These are phyloP conservation scores for Dothideomycetes sp. DNA, from an alignment of 2,329 filamentous ascomycete genomes.

Conservation along the genomic window DNA sequence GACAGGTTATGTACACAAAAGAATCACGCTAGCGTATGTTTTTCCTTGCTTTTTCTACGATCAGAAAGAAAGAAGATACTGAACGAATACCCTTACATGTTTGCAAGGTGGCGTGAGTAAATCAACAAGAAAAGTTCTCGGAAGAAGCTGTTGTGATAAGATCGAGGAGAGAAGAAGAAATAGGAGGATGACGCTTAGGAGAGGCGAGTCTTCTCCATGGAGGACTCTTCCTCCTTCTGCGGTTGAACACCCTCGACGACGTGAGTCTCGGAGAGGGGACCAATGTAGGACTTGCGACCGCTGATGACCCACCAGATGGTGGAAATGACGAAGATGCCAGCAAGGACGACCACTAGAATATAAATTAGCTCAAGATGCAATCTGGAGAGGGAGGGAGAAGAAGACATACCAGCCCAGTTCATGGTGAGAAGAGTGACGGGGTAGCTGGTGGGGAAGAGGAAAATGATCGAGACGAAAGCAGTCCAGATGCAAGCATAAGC, in stretches of 20 bases:
- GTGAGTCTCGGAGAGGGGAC: slow-evolving; percentile 1
- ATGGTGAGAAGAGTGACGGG: slow-evolving; percentile 30
- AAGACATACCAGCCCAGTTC: too few relatives aligned
- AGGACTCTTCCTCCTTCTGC: slow-evolving; percentile 5
- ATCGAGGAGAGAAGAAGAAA: too few relatives aligned
- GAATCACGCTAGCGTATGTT: too few relatives aligned
- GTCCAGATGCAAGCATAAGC: slow-evolving; percentile 49
- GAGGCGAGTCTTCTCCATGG: neutral
- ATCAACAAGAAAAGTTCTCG: too few relatives aligned
- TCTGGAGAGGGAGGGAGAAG: neutral
- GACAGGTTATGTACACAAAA: too few relatives aligned
- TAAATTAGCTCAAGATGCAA: neutral
- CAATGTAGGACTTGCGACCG: slow-evolving; percentile 4
- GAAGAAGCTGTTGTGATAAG: too few relatives aligned
- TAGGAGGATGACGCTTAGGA: neutral
- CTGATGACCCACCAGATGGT: slow-evolving; percentile 1
- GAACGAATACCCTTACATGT: too few relatives aligned
- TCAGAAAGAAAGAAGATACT: too few relatives aligned
- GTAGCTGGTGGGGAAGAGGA: slow-evolving; percentile 37
- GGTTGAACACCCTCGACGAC: neutral
- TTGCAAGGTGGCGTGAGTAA: too few relatives aligned
- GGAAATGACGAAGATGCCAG: neutral
- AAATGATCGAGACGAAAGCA: slow-evolving; percentile 49
- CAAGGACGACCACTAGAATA: neutral
- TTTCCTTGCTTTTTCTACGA: too few relatives aligned